Evolutionary conservation across 768 basidiomycete genomes (phyloP), one percentile per base, ranked within the genome.

Genomic region (Leccinum fibrillosum): DNA sequence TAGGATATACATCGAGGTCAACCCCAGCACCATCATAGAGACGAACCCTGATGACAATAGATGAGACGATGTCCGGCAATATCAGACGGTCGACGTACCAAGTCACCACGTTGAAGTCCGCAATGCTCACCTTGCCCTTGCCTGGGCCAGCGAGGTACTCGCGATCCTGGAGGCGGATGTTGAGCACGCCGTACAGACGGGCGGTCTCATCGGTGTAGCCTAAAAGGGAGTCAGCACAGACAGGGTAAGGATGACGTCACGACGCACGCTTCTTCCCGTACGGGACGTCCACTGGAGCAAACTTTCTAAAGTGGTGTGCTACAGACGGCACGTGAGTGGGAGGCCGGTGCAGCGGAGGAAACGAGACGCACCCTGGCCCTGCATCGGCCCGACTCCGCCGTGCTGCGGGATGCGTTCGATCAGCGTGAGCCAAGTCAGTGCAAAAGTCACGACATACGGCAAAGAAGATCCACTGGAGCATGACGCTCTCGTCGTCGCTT

Each of bases 391-490:
- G 23, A 91, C 72, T 25, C 88, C 90, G 1, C 89, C 90, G 67
- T 91, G 89, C 86, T 90, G 68, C 12, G 45, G 11, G 39, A 50
- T 42, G 11, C 15, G 8, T 3, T 52, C 44, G 37, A 15, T 53
- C 49, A 65, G 50, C 5, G 25, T 39, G 25, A 37, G 17, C 26
- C 9, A 35, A 6, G 26, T 0, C 4, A 10, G n/a, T 11, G 4
- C 4, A 4, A 23, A 1, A 17, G 42, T 44, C 19, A 19, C 11
- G 4, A 64, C 81, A 56, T 60, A 87, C 87, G 13, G 85, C 81
- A 62, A 93, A 94, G 77, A 93, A 91, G 53, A 94, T 84, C 94
- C 92, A 95, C 67, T 92, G 91, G 23, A 91, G 66, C 75, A 84
- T 79, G 73, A 89, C 86, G 66, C 84, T 88, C 65, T 86, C 84